Evolutionary conservation across 169 alveolate species (phyloP).

Genomic region (Babesia ovata): DNA sequence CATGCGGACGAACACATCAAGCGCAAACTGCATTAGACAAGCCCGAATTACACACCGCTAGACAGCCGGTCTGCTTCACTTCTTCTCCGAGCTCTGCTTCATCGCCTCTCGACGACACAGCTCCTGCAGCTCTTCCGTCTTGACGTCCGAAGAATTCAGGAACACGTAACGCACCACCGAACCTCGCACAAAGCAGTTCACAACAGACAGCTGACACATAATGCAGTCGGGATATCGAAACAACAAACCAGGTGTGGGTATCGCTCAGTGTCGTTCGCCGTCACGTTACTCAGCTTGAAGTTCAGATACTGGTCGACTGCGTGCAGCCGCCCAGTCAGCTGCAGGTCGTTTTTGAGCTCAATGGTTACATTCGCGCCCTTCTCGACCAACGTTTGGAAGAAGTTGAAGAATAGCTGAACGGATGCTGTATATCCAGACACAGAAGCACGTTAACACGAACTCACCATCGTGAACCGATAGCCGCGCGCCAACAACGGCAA

Average conservation of each 20-base stretch:
- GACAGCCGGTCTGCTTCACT: background rate
- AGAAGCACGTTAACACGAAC: background rate
- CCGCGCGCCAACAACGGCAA: too few species aligned
- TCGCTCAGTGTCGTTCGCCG: slow-evolving; percentile 88
- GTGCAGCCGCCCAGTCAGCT: slow-evolving; percentile 89
- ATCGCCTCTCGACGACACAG: slow-evolving; percentile 87
- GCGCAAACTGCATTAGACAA: slow-evolving; percentile 3
- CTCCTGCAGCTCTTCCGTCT: slow-evolving; percentile 87
- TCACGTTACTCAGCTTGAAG: slow-evolving; percentile 87
- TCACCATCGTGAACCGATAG: slow-evolving; percentile 10
- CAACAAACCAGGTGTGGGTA: slow-evolving; percentile 88
- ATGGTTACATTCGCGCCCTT: slow-evolving; percentile 87
- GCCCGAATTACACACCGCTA: background rate
- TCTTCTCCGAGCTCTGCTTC: slow-evolving; percentile 66
- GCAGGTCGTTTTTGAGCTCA: slow-evolving; percentile 92
- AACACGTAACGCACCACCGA: slow-evolving; percentile 93
- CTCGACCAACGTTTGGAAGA: slow-evolving; percentile 89
- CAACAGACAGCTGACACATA: slow-evolving; percentile 72
- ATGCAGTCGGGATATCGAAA: background rate
- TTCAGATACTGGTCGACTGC: slow-evolving; percentile 92
- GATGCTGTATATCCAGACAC: background rate
- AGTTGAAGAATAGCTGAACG: slow-evolving; percentile 85
- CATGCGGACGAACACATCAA: slow-evolving; percentile 35
- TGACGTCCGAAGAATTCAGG: slow-evolving; percentile 87
- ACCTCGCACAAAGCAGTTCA: slow-evolving; percentile 93